Base-by-base conservation (phyloP, 768 basidiomycete species). In the Amanita molliuscula region DNA sequence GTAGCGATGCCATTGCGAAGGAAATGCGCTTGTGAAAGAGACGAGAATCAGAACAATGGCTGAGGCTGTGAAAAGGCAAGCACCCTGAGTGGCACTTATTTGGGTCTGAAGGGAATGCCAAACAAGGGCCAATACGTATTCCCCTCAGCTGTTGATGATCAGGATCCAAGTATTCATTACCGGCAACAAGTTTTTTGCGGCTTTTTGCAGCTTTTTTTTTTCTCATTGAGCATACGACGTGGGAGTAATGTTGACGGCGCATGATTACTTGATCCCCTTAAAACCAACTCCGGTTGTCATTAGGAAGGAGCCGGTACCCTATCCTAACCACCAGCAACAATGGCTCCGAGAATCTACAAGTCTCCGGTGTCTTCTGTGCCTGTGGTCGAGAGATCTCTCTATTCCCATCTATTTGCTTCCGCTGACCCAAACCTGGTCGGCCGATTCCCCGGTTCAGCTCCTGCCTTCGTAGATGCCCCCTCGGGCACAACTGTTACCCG, bases 401-500 rank as follows among this genome's bases (percentile, higher is more conserved):
- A 77, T 59, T 72, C 76, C 2, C 66, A 73, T 49, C 65, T 80
- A 43, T 73, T 78, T 57, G 55, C 62, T 35, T 59, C 65, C 8
- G 53, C 51, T 47, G 59, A 59, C 25, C 60, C 66, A 34, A 57
- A 53, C 20, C 56, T 53, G 40, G 60, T 78, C 23, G 76, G 77
- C 26, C 64, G 65, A 10, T 75, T 68, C 55, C 70, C 71, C 1
- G 74, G 61, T 2, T 56, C 65, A 2, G 52, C 65, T 3, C 72
- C 74, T 7, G 84, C 83, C 2, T 86, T 80, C 60, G 70, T 89
- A 45, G 86, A 90, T 55, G 82, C 81, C 0, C 61, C 66, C 2
- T 75, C 83, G 0, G 82, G 77, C 3, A 67, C 71, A 0, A 69
- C 70, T 3, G 55, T 90, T 41, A 71, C 82, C 0, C 77, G 88